A percentile compares a stretch with the other conserved stretches of the same genome.
These are phyloP conservation scores for Candida sanyaensis DNA, from an alignment of 1,139 yeast species.

Conservation along the genomic window DNA sequence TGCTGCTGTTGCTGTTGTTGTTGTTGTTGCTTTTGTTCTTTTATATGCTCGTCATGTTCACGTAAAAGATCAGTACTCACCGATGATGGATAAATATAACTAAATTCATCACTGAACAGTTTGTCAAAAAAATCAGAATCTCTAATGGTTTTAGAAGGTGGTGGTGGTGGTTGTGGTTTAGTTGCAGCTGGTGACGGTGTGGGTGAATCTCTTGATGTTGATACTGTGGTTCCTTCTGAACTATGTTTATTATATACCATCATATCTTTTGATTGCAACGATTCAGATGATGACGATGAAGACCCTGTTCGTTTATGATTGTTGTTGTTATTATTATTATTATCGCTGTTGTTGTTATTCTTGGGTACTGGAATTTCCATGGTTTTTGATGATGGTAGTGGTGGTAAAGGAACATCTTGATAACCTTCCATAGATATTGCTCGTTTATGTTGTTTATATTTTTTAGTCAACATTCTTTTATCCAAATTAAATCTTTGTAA, in stretches of 20 bases:
- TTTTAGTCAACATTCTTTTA: conserved; percentile 7
- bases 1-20: not conserved
- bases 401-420: conserved; percentile 34
- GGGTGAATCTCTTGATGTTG: not conserved
- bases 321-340: not conserved
- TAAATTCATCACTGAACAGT: conserved; percentile 15
- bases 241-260: not conserved
- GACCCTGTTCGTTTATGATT: not conserved
- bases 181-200: not conserved
- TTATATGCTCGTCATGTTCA: conserved; percentile 20
- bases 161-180: not conserved
- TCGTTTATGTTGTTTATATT: conserved; percentile 16
- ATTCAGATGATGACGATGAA: conserved; percentile 1
- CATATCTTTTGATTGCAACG: conserved; percentile 2
- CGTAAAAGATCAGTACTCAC: conserved; percentile 16
- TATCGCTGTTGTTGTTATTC: not conserved
- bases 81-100: conserved; percentile 14
- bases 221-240: not conserved
- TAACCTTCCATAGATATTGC: conserved; percentile 20
- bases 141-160: conserved; percentile 1
- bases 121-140: conserved; percentile 10
- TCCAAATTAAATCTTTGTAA: conserved; percentile 24
- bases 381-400: conserved; percentile 20
- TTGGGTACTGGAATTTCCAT: conserved; percentile 1
- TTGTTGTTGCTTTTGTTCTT: not conserved